Percentiles rank a stretch among this genome's conserved stretches.
These are phyloP conservation scores for Candida frijolesensis DNA, from an alignment of 1,139 yeast species.

Conservation along the genomic window DNA sequence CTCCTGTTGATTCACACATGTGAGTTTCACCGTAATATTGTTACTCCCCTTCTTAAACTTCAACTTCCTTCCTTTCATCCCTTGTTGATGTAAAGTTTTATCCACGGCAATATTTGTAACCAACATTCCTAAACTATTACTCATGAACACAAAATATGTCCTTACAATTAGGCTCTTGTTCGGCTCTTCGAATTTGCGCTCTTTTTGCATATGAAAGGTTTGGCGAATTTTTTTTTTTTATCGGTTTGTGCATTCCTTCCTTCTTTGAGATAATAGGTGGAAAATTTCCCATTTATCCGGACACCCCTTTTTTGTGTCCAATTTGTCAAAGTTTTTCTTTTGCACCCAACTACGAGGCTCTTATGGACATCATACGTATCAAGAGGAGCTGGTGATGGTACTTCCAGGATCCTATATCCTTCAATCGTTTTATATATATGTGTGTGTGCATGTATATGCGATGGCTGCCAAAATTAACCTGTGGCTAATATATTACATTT, in stretches of 20 bases:
- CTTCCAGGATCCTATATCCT: neutral
- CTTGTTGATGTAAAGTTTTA: too few species aligned
- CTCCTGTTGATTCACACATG: neutral
- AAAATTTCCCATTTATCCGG: neutral
- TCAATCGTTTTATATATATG: neutral
- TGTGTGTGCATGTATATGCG: neutral
- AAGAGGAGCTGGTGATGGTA: neutral
- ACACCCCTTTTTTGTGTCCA: neutral
- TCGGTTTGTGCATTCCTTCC: neutral
- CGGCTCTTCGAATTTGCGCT: neutral
- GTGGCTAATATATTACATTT: neutral
- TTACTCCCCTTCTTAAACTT: too few species aligned
- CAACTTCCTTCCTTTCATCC: too few species aligned
- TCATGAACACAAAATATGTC: neutral
- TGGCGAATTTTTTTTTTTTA: neutral
- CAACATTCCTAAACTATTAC: too few species aligned
- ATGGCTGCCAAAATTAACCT: neutral
- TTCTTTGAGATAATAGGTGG: too few species aligned
- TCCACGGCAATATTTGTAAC: too few species aligned
- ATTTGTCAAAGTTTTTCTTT: neutral
- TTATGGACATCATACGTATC: neutral
- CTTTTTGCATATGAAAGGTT: neutral
- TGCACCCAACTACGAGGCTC: neutral
- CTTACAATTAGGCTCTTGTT: neutral
- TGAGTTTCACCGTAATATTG: too few species aligned